phyloP scores from a whole-genome alignment of 345 rosid genomes.

The Syzygium grande region DNA sequence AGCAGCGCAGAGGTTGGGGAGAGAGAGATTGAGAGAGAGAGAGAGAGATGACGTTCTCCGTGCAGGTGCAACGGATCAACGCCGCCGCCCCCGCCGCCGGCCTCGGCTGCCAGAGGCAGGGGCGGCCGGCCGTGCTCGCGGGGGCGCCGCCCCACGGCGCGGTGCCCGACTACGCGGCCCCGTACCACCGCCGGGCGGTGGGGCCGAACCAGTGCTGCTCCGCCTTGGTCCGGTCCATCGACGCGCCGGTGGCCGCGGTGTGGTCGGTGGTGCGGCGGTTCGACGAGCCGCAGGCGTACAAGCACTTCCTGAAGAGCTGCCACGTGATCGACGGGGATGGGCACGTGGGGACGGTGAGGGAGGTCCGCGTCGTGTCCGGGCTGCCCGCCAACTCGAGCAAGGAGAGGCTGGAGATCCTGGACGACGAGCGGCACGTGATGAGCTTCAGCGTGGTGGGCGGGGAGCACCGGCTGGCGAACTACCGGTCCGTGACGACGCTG shows the following conservation, averaged over 20 bases:
- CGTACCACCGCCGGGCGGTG: slow-evolving; percentile 39
- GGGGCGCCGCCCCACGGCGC: slow-evolving; percentile 17
- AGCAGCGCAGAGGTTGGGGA: not conserved
- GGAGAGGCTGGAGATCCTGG: slow-evolving; percentile 85
- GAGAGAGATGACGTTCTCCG: slow-evolving; percentile 49
- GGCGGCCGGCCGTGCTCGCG: slow-evolving; percentile 9
- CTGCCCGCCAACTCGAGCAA: slow-evolving; percentile 71
- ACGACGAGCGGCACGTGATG: slow-evolving; percentile 68
- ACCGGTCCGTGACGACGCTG: slow-evolving; percentile 80
- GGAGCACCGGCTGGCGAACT: slow-evolving; percentile 70
- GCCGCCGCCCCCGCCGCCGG: not conserved
- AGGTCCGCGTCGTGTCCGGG: slow-evolving; percentile 84
- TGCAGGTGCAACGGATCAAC: slow-evolving; percentile 50
- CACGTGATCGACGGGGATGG: slow-evolving; percentile 71
- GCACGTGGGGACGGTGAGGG: slow-evolving; percentile 62
- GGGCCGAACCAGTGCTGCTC: slow-evolving; percentile 72
- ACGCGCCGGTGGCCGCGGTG: slow-evolving; percentile 55
- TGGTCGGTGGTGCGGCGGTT: slow-evolving; percentile 89
- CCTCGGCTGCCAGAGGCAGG: slow-evolving; percentile 17
- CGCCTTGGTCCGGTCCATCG: slow-evolving; percentile 45
- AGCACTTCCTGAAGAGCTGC: slow-evolving; percentile 78
- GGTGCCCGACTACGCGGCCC: slow-evolving; percentile 49
- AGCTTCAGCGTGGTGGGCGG: slow-evolving; percentile 91
- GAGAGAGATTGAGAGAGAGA: not conserved
- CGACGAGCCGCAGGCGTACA: slow-evolving; percentile 84